Evolutionary conservation across 441 rosid species (phyloP), one percentile per base, ranked within the genome.

Genomic region (Daphne laureola): DNA sequence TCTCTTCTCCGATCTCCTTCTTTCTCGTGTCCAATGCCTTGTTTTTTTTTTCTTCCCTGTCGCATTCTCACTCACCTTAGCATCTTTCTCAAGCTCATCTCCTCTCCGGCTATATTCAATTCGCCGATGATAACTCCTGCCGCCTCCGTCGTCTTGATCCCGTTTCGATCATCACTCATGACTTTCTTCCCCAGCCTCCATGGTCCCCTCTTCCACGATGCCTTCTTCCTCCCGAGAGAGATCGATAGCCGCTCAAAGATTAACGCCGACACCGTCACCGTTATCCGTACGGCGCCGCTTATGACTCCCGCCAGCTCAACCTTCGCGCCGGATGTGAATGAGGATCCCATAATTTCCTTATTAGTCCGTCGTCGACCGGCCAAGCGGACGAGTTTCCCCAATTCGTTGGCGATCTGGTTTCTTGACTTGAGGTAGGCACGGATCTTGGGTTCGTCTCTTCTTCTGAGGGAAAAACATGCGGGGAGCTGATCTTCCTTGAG

Each of bases 401-500:
- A 74, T 25, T 83, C 92, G 58, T 65, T 67, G 0, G 77, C 79
- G 49, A 77, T 65, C 56, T 63, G 69, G 58, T 72, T 76, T 27
- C 84, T 77, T 5, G 83, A 62, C 62, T 78, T 77, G 14, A 78
- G 1, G 54, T 81, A 77, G 0, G 58, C 15, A 0, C 62, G 53
- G 49, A 81, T 60, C 57, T 68, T 78, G 0, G 77, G 64, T 27
- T 85, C 92, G 51, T 87, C 82, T 43, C 64, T 78, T 51, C 73
- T 76, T 26, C 96, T 72, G 38, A 83, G 58, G 45, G 90, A 88
- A 21, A 83, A 74, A 18, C 71, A 81, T 3, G 84, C 95, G 1
- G 91, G 78, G 48, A 71, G 64, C 1, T 83, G 96, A 53, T 78
- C 80, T 47, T 81, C 96, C 17, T 79, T 85, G 57, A 90, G 80